Base-by-base conservation (phyloP, 2,329 filamentous ascomycete genomes). In the Stachybotrys echinatus region DNA sequence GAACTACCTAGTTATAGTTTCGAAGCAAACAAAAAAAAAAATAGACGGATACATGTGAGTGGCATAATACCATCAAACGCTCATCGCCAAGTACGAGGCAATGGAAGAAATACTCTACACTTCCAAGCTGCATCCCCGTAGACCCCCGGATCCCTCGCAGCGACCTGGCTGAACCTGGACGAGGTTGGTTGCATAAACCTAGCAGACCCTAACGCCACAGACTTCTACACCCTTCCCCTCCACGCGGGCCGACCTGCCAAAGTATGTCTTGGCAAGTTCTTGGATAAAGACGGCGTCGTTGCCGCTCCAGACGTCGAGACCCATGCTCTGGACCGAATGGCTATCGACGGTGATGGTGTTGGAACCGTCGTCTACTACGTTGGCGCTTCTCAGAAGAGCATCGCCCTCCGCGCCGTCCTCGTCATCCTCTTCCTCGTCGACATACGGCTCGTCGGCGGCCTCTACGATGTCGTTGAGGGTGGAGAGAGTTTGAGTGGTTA, bases 271-370 rank as follows among this genome's bases (percentile, higher is more conserved):
- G 42, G 81, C 71, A 47, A 88, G 71, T 49, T 84, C 83, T 54
- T 72, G 72, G 17, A 89, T 77, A 61, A 92, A 92, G 3, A 73
- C 73, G n/a, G 79, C 80, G 62, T 92, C 89, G 17, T 74, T 73
- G 27, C 77, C 73, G 62, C 86, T 91, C 88, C 88, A 94, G 1
- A 84, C 75, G 58, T 94, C 89, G 19, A 94, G 75, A 0, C 89
- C 89, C 83, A 92, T 87, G 43, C 76, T 74, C 51, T 81, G 77
- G 46, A 92, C 65, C 49, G 87, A 82, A 22, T 84, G 83, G 55
- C 79, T 81, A 54, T 78, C 79, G 20, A 92, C 71, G 12, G 75
- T 73, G 45, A 88, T 67, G 45, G 64, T 37, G 70, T 58, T 64
- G 17, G 63, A 60, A 5, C 70, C 70, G 12, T 69, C 65, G 5